Evolutionary conservation across 139 green algal genomes (phyloP), one percentile per base, ranked within the genome.

Genomic region (Auxenochlorella pyrenoidosa): DNA sequence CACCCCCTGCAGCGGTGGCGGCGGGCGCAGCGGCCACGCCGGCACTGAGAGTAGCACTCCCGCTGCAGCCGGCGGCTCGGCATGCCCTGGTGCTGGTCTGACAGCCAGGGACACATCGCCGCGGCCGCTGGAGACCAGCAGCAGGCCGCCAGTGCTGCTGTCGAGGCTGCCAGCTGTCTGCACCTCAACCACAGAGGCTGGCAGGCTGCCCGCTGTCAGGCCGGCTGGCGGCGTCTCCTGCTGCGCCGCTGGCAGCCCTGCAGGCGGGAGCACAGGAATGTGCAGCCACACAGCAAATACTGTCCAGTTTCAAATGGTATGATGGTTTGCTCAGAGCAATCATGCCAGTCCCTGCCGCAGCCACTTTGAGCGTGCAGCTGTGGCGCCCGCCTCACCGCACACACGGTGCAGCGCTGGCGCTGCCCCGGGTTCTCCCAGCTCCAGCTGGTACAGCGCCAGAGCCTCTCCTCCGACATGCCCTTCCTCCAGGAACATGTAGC

Each of bases 1-100:
- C 28, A 86, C 82, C 18, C 91, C 91, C 10, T 82, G 82, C 38
- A 92, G 80, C n/a, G 91, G 93, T 24, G 89, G 76, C n/a, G 24
- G 22, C 12, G 88, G 88, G 10, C 90, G 86, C n/a, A 94, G 65
- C 12, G 89, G 91, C 36, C 86, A 77, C 40, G 89, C n/a, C 1
- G 87, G 21, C 40, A 72, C 47, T 44, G 82, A 78, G 77, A 87
- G 59, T 0, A 36, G 0, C 28, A 36, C 54, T 51, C 24, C 22
- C 58, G 73, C 26, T n/a, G 73, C 73, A 28, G 73, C 73, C 8
- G 70, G 70, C 70, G 19, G 70, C 70, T 76, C 13, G 6, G 15
- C 1, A 13, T 19, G 1, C 44, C 34, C 73, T 58, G 26, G 2
- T 65, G 44, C 38, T 19, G 44, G 43, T 44, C 32, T 36, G 30